These are phyloP conservation scores for Amanita pallidorosea DNA, from an alignment of 768 basidiomycete genomes.

Conservation along the genomic window DNA sequence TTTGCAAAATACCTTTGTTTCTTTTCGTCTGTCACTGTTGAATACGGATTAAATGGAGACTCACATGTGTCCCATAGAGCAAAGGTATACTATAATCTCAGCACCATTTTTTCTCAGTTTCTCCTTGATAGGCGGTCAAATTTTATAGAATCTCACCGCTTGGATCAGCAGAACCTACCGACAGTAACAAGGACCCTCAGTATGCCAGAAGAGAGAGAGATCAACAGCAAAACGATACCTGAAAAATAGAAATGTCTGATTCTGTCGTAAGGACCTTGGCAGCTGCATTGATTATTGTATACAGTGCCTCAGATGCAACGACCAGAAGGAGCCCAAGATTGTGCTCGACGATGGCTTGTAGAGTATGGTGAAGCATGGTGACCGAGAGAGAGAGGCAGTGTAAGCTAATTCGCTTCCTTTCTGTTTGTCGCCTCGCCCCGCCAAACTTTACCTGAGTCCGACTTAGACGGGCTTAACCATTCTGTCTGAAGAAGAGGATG, in stretches of 20 bases:
- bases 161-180: neutral
- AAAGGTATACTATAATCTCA: neutral
- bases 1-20: constrained; percentile 24
- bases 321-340: neutral
- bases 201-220: neutral
- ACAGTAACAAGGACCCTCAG: neutral
- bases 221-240: neutral
- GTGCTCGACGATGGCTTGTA: neutral
- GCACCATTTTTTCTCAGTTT: neutral
- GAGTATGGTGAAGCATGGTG: neutral
- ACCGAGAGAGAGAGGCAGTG: too few relatives aligned
- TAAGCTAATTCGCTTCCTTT: too few relatives aligned
- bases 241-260: neutral
- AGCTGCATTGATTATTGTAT: neutral
- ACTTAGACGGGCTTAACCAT: too few relatives aligned
- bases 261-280: neutral
- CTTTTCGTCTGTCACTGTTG: neutral
- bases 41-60: neutral
- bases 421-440: too few relatives aligned
- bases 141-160: too few relatives aligned
- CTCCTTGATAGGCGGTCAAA: neutral
- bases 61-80: constrained; percentile 1
- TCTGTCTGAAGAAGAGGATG: too few relatives aligned
- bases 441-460: too few relatives aligned
- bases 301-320: neutral